phyloP scores from a whole-genome alignment of 768 basidiomycete genomes.

The Nidula microcarpa region DNA sequence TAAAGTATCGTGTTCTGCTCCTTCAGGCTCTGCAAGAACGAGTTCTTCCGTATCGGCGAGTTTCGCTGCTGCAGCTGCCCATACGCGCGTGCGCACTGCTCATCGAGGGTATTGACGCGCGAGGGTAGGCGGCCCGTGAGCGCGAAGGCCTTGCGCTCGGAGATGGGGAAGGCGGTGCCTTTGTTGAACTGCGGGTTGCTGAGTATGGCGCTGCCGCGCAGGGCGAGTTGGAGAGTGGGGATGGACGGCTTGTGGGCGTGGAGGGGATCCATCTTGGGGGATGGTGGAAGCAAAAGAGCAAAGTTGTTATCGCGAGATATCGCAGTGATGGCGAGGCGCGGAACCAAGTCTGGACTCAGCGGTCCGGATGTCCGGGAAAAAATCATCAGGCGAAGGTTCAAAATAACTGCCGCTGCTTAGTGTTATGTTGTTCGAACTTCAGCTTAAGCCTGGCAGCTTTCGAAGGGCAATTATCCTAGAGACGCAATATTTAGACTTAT shows the following conservation, averaged over 20 bases:
- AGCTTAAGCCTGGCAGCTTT: too few species aligned
- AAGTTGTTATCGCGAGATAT: too few species aligned
- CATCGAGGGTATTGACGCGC: conserved; percentile 61
- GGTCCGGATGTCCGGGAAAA: too few species aligned
- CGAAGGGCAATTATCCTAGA: too few species aligned
- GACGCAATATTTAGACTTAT: too few species aligned
- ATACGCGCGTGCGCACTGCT: conserved; percentile 76
- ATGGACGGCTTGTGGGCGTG: neutral
- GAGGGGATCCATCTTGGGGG: too few species aligned
- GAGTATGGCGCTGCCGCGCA: conserved; percentile 62
- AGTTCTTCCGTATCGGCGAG: conserved; percentile 54
- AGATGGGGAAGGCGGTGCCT: conserved; percentile 69
- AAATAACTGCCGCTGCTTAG: too few species aligned
- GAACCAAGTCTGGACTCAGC: too few species aligned
- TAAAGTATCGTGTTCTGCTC: conserved; percentile 83
- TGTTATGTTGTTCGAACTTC: too few species aligned
- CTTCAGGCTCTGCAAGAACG: conserved; percentile 72
- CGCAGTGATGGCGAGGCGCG: too few species aligned
- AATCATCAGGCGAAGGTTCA: too few species aligned
- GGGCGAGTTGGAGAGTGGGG: conserved; percentile 37
- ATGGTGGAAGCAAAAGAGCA: too few species aligned
- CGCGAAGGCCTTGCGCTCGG: conserved; percentile 71
- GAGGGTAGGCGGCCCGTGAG: conserved; percentile 47
- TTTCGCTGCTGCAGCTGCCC: conserved; percentile 45
- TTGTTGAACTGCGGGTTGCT: conserved; percentile 71